Evolutionary conservation across 2,329 filamentous ascomycete species (phyloP).

Genomic region (Microcyclospora tardicrescens): DNA sequence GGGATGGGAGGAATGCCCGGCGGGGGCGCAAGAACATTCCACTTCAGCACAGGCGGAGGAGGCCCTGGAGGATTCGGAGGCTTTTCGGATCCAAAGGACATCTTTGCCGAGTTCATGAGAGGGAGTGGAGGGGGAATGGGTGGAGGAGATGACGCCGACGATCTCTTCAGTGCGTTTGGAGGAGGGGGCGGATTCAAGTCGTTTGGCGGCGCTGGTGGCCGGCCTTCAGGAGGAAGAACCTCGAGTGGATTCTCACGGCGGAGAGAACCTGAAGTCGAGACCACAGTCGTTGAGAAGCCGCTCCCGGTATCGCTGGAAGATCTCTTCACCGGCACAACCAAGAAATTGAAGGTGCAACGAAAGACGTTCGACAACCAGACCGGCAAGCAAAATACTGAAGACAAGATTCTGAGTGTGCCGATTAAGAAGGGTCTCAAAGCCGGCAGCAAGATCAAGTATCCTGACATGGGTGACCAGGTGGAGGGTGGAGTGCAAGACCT

Average conservation of each 20-base stretch:
- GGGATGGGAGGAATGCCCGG: conserved; percentile 29
- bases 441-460: conserved; percentile 96
- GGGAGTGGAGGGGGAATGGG: conserved; percentile 36
- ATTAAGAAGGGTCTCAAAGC: conserved; percentile 95
- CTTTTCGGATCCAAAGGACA: conserved; percentile 71
- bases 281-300: conserved; percentile 78
- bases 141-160: conserved; percentile 39
- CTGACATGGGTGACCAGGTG: conserved; percentile 92
- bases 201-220: conserved; percentile 31
- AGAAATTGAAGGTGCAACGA: conserved; percentile 97
- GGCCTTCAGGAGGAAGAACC: conserved; percentile 17
- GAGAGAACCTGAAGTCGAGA: conserved; percentile 57
- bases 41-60: conserved; percentile 47
- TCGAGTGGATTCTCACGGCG: conserved; percentile 18
- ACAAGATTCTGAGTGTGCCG: conserved; percentile 83
- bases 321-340: conserved; percentile 70
- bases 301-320: conserved; percentile 77
- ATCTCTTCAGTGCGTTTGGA: conserved; percentile 43
- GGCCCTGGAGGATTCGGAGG: conserved; percentile 51
- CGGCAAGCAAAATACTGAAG: conserved; percentile 73
- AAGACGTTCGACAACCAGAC: conserved; percentile 76
- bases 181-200: conserved; percentile 31
- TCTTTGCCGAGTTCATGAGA: conserved; percentile 76
- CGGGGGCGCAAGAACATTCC: conserved; percentile 43
- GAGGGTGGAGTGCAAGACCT: conserved; percentile 92